Conservation (phyloP, 345 rosid genomes). For the Eucalyptus cladocalyx region DNA sequence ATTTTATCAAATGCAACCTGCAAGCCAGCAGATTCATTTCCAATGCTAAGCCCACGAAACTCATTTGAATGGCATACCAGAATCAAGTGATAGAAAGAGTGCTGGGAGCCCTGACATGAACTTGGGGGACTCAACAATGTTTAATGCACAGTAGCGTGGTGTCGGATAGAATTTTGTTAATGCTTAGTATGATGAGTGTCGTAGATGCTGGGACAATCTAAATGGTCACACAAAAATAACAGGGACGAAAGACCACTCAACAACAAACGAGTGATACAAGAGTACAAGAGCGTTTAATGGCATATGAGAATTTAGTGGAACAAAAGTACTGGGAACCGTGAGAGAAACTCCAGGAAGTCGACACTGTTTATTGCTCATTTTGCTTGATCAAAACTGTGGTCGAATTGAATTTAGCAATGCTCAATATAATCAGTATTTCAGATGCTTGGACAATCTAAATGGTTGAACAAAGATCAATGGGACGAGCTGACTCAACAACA, state of each 20-base stretch:
- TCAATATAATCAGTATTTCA: neutral
- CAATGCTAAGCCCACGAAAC: neutral
- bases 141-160: neutral
- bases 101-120: neutral
- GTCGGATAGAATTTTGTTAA: neutral
- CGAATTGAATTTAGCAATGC: neutral
- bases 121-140: neutral
- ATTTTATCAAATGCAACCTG: slow-evolving; percentile 95
- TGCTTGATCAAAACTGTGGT: neutral
- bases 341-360: neutral
- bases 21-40: neutral
- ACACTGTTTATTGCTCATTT: neutral
- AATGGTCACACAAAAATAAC: neutral
- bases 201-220: neutral
- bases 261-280: neutral
- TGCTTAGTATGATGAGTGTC: neutral
- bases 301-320: neutral
- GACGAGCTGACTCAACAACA: neutral
- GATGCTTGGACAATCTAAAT: neutral
- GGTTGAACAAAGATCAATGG: neutral
- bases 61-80: neutral
- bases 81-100: neutral
- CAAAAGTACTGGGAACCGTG: neutral
- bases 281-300: neutral
- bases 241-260: neutral